A percentile compares a stretch with the other conserved stretches of the same genome.
Conservation (phyloP, 139 green algal species). For the Spirogloea muscicola region DNA sequence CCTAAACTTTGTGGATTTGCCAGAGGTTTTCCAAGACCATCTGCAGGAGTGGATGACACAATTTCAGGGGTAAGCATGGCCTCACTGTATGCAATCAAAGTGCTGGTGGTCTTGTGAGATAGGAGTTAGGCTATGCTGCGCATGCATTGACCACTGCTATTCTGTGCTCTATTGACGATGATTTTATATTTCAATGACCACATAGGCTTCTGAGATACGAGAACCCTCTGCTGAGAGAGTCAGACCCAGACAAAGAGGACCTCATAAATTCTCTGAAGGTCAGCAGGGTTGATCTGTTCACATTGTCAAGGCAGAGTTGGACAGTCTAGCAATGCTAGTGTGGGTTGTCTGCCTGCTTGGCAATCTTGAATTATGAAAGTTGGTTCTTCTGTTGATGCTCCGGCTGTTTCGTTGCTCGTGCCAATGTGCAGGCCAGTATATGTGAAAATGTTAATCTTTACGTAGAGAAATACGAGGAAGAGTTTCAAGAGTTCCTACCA, state of each 20-base stretch:
- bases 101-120: too few species aligned
- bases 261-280: neutral
- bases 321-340: neutral
- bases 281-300: too few species aligned
- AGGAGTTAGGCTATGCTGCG: too few species aligned
- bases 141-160: too few species aligned
- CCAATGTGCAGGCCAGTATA: slow-evolving; percentile 66
- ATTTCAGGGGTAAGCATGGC: slow-evolving; percentile 40
- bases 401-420: neutral
- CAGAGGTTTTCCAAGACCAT: slow-evolving; percentile 82
- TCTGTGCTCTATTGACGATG: too few species aligned
- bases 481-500: slow-evolving; percentile 81
- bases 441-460: slow-evolving; percentile 73
- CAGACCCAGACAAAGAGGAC: slow-evolving; percentile 30
- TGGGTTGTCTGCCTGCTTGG: neutral
- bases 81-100: too few species aligned
- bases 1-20: slow-evolving; percentile 86
- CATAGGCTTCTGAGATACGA: slow-evolving; percentile 69
- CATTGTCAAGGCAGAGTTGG: too few species aligned
- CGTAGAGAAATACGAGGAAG: slow-evolving; percentile 94
- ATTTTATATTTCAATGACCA: too few species aligned
- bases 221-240: slow-evolving; percentile 54
- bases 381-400: too few species aligned
- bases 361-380: neutral
- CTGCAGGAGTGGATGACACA: slow-evolving; percentile 57